Conservation (phyloP, 305 asterid genomes). For the Solanum aculeatissimum region DNA sequence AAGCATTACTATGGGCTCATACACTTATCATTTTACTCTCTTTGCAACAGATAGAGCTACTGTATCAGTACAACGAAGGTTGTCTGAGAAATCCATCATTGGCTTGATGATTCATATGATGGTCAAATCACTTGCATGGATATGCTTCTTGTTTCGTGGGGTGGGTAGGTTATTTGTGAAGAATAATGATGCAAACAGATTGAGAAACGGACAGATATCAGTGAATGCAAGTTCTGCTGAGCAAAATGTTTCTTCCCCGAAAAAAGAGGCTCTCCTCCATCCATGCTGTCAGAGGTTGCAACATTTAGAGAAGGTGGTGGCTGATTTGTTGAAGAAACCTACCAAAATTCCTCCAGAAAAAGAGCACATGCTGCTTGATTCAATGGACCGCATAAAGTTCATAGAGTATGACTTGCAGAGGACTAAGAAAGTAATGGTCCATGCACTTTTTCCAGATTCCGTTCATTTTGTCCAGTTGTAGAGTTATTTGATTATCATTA, state of each 20-base stretch:
- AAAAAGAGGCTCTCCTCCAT: constrained; percentile 37
- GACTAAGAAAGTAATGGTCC: constrained; percentile 52
- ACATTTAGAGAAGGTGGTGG: constrained; percentile 59
- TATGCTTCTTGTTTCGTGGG: constrained; percentile 25
- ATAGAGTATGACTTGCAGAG: constrained; percentile 81
- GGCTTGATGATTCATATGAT: constrained; percentile 18
- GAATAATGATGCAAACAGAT: constrained; percentile 11
- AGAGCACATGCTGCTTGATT: constrained; percentile 68
- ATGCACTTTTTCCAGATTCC: not conserved
- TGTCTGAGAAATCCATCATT: constrained; percentile 24
- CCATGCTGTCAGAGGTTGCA: constrained; percentile 86
- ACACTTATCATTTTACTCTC: not conserved
- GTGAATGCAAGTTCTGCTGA: constrained; percentile 25
- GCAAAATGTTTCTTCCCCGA: constrained; percentile 16
- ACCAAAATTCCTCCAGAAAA: constrained; percentile 79
- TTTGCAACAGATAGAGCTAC: constrained; percentile 29
- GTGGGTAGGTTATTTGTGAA: constrained; percentile 29
- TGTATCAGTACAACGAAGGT: constrained; percentile 18
- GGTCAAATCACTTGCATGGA: constrained; percentile 44
- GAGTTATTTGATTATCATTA: constrained; percentile 3
- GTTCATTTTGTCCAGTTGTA: not conserved
- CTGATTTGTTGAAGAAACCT: constrained; percentile 68
- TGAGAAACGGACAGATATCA: constrained; percentile 14
- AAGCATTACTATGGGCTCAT: not conserved
- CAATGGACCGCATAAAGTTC: constrained; percentile 80